These are phyloP conservation scores for Sporothrix variecibatus DNA, from an alignment of 2,329 filamentous ascomycete genomes.

Conservation along the genomic window DNA sequence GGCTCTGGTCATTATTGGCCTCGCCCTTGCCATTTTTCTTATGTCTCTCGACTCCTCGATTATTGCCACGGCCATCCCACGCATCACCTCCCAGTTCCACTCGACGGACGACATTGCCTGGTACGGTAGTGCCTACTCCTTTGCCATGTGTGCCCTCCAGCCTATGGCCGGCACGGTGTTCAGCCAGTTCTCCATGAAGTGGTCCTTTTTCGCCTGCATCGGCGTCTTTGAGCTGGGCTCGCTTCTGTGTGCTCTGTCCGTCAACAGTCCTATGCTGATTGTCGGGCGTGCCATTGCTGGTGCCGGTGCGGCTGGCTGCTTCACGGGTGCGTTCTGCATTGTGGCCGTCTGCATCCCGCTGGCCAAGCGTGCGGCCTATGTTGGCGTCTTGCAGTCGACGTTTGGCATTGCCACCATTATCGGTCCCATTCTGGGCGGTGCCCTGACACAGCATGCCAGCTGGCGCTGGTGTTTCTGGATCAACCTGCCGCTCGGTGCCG, in stretches of 20 bases:
- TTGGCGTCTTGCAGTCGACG: not conserved
- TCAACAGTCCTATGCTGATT: not conserved
- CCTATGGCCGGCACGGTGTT: constrained; percentile 45
- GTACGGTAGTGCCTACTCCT: constrained; percentile 31
- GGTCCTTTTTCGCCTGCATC: constrained; percentile 37
- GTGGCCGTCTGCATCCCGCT: not conserved
- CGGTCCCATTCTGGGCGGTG: constrained; percentile 49
- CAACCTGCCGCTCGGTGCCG: constrained; percentile 57
- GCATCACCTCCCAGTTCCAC: constrained; percentile 29
- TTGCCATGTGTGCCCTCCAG: constrained; percentile 35
- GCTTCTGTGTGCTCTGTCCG: not conserved
- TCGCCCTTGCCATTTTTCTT: constrained; percentile 43
- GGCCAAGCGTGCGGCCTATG: not conserved
- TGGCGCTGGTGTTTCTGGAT: constrained; percentile 61
- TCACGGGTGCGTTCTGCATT: not conserved
- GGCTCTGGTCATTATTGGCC: constrained; percentile 30
- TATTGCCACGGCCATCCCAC: constrained; percentile 34
- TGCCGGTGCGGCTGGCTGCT: not conserved
- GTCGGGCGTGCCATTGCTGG: not conserved
- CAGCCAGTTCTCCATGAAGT: constrained; percentile 42
- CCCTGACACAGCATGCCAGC: constrained; percentile 41
- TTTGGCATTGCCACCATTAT: constrained; percentile 37
- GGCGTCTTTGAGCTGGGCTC: constrained; percentile 43
- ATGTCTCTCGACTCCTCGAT: constrained; percentile 40
- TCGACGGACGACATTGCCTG: constrained; percentile 30